Base-by-base conservation (phyloP, 768 basidiomycete genomes). In the Podaxis sp. region DNA sequence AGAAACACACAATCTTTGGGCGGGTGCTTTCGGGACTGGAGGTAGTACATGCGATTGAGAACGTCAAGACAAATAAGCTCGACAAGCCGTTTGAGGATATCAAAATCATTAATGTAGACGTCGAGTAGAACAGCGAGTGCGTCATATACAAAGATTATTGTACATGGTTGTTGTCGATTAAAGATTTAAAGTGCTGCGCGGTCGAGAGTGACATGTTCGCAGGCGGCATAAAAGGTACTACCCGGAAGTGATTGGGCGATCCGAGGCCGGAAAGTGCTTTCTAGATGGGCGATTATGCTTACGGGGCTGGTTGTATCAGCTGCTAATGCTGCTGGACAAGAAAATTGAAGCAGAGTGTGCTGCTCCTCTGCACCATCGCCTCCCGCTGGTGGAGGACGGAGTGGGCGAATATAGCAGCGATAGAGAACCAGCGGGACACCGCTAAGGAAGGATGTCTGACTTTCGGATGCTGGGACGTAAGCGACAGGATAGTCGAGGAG, bases 21-120 rank as follows among this genome's bases (percentile, higher is more conserved):
- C 85, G 94, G 24, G 93, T 93, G 12, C 77, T 90, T 38, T 87
- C 88, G 3, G 96, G 96, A 4, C 77, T 96, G 55, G 96, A 97
- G 73, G 90, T 96, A 27, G 83, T 97, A 3, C 94, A 96, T 68
- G 80, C 82, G 15, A 98, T 99, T 69, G 96, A 98, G 75, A 94
- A 93, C 67, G 91, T 90, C 60, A 92, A 92, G 73, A 85, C 85
- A 12, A 89, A 87, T 77, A 93, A 93, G 74, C 70, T 80, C 55
- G 94, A 96, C 71, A 94, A 94, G 72, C 93, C 94, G 13, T 93
- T 86, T 66, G 95, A 96, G 69, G 94, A 96, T 71, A 93, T 98
- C 76, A 94, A 93, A 74, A 95, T 95, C 64, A 76, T 88, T 70
- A 94, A 91, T 66, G 78, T 93, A 43, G 86, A 86, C 70, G 82